Conservation (phyloP, 2,329 filamentous ascomycete genomes). For the Aspergillus hortae region DNA sequence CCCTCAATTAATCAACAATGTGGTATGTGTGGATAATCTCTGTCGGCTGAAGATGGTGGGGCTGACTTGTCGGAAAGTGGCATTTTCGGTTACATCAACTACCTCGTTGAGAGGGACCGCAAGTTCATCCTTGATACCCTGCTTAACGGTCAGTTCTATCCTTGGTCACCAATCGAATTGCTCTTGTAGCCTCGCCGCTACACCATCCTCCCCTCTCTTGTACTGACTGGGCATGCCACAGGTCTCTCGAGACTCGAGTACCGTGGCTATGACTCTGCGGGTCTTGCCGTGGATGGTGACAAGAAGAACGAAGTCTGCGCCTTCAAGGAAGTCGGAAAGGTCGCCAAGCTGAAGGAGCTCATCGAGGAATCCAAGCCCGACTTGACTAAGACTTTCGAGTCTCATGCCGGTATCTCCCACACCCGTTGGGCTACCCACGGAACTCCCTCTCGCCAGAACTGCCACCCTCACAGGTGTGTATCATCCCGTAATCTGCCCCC, state of each 20-base stretch:
- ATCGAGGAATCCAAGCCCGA: slow-evolving; percentile 81
- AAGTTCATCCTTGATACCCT: slow-evolving; percentile 94
- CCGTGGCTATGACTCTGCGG: slow-evolving; percentile 96
- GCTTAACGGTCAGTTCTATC: slow-evolving; percentile 72
- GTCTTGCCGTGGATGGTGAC: slow-evolving; percentile 92
- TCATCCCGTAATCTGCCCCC: background rate
- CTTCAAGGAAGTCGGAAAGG: slow-evolving; percentile 99
- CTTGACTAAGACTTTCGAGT: slow-evolving; percentile 90
- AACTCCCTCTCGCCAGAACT: slow-evolving; percentile 87
- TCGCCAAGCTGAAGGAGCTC: slow-evolving; percentile 90
- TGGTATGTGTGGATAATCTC: slow-evolving; percentile 26
- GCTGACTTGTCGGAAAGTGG: slow-evolving; percentile 27
- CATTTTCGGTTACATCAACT: slow-evolving; percentile 92
- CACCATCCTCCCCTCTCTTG: too few relatives aligned
- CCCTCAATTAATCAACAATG: slow-evolving; percentile 23
- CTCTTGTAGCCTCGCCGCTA: background rate
- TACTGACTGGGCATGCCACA: slow-evolving; percentile 35
- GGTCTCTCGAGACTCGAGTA: slow-evolving; percentile 95
- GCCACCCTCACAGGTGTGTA: slow-evolving; percentile 91
- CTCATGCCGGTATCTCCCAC: slow-evolving; percentile 97
- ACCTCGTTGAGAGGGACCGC: slow-evolving; percentile 97
- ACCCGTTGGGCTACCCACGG: slow-evolving; percentile 99
- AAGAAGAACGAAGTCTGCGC: slow-evolving; percentile 98
- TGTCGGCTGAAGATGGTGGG: background rate
- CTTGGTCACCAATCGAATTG: background rate